Evolutionary conservation across 2,329 filamentous ascomycete genomes (phyloP).

Genomic region (Macroventuria anomochaeta): DNA sequence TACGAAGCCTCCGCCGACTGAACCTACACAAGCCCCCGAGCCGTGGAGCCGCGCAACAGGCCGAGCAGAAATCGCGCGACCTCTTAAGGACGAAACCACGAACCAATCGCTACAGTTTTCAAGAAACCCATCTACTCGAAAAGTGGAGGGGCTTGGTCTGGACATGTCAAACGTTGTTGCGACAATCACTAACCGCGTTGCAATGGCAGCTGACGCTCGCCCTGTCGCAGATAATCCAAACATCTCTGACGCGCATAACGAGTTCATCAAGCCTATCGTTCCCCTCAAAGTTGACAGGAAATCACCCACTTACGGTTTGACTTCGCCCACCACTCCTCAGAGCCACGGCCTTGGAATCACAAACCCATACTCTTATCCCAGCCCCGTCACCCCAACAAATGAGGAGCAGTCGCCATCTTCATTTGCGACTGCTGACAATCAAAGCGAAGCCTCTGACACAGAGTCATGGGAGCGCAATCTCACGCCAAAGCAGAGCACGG

Average conservation of each 20-base stretch:
- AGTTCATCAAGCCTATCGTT: conserved; percentile 52
- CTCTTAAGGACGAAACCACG: conserved; percentile 66
- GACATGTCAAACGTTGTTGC: conserved; percentile 37
- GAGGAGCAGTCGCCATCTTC: conserved; percentile 25
- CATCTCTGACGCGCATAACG: conserved; percentile 38
- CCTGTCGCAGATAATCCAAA: conserved; percentile 36
- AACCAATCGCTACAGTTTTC: conserved; percentile 63
- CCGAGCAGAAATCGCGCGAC: conserved; percentile 67
- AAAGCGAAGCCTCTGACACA: conserved; percentile 19
- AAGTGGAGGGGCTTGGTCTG: conserved; percentile 21
- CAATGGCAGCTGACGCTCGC: conserved; percentile 38
- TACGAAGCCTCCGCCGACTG: conserved; percentile 36
- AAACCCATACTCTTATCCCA: conserved; percentile 36
- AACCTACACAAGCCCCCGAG: conserved; percentile 53
- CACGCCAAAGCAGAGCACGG: conserved; percentile 37
- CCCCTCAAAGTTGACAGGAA: conserved; percentile 52
- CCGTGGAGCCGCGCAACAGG: conserved; percentile 78
- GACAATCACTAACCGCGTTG: conserved; percentile 26
- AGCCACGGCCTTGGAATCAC: conserved; percentile 34
- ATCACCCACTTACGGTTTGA: conserved; percentile 44
- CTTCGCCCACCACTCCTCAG: conserved; percentile 39
- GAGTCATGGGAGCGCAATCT: conserved; percentile 26
- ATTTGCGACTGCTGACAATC: conserved; percentile 13
- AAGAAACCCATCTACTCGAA: conserved; percentile 36
- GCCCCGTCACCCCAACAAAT: conserved; percentile 38